phyloP scores from a whole-genome alignment of 768 basidiomycete species.

The Boletus rubescentipes region DNA sequence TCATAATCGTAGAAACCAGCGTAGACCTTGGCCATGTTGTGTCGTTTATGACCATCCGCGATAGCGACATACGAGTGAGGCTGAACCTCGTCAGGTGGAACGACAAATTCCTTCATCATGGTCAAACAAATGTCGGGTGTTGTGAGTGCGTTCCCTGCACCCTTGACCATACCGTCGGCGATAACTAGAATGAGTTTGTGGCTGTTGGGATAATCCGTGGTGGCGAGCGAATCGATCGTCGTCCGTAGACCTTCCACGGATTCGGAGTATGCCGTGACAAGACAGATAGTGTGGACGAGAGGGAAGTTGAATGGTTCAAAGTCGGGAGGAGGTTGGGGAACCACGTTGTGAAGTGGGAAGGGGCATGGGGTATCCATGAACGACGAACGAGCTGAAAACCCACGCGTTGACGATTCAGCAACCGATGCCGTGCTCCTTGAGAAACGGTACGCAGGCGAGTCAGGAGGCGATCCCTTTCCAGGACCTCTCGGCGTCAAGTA shows the following conservation, averaged over 20 bases:
- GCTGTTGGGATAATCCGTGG: constrained; percentile 97
- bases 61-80: constrained; percentile 97
- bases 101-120: constrained; percentile 97
- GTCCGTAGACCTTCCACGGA: constrained; percentile 94
- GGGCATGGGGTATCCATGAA: constrained; percentile 79
- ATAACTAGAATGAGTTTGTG: constrained; percentile 96
- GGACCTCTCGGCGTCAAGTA: constrained; percentile 41
- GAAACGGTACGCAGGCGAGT: constrained; percentile 64
- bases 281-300: constrained; percentile 88
- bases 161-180: constrained; percentile 98
- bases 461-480: constrained; percentile 66
- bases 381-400: constrained; percentile 40
- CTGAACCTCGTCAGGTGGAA: constrained; percentile 80
- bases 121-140: constrained; percentile 92
- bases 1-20: constrained; percentile 98
- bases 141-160: constrained; percentile 82
- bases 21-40: constrained; percentile 99
- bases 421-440: constrained; percentile 86
- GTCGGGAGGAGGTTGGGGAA: constrained; percentile 89
- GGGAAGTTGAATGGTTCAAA: constrained; percentile 97
- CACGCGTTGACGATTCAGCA: constrained; percentile 39
- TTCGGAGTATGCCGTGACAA: constrained; percentile 98
- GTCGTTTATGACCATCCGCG: constrained; percentile 98
- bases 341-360: constrained; percentile 87
- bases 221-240: constrained; percentile 96